Base-by-base conservation (phyloP, 352 stramenopile genomes). In the Globisporangium megalacanthum region DNA sequence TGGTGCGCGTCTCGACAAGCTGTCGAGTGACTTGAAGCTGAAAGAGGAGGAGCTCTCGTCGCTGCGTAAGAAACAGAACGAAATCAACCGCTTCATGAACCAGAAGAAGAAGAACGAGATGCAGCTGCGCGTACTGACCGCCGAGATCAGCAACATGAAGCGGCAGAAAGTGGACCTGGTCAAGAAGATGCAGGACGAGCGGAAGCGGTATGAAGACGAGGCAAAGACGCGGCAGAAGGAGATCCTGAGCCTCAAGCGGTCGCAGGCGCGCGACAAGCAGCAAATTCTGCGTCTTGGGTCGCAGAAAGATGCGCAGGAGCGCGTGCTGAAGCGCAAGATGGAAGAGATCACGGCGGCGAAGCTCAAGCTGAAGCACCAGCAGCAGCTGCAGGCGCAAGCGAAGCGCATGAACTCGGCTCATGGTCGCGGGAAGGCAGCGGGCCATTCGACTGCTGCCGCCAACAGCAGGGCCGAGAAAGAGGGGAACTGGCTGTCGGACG, bases 61-160 rank as follows among this genome's bases (percentile, higher is more conserved):
- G 4, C 60, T 95, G 35, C 80, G 78, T 37, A 90, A 90, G 52
- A 94, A 93, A 52, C 79, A 95, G 57, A 88, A 63, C 8, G 83
- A 93, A 25, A 91, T 94, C 58, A 87, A 88, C 48, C 74, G 77
- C 25, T 92, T 89, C 48, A 81, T 92, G 66, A 76, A 72, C 49
- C 72, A 92, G 52, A 92, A 92, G 64, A 89, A 90, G 68, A 95
- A 95, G 62, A 92, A 83, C 52, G 85, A 95, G 60, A 90, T 88
- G 68, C 81, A 95, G 49, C 56, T 93, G 35, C 75, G 85, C 19
- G 80, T 92, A 6, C 54, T 94, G 36, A 90, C 77, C 6, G 77
- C 79, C 10, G 86, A 95, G 64, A 92, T 95, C 49, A 79, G 57
- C 20, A 88, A 84, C 55, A 95, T 95, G 86, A 95, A 95, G 69